Evolutionary conservation across 768 basidiomycete genomes (phyloP).

Genomic region (Guyanaporus albipodus): DNA sequence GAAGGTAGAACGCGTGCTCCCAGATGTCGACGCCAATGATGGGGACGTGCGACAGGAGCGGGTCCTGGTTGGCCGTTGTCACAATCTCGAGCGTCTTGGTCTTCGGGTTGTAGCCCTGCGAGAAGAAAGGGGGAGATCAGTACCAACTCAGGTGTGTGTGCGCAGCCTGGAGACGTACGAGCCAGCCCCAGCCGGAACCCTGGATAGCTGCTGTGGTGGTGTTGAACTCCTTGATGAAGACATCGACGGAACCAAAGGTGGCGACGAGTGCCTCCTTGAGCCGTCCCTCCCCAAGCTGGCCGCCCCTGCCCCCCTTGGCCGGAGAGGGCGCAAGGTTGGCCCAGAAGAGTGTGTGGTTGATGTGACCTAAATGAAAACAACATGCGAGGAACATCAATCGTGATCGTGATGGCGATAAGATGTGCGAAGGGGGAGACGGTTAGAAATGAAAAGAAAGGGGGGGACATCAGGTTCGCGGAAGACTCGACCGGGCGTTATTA

Average conservation of each 20-base stretch:
- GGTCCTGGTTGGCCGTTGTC: conserved; percentile 96
- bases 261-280: conserved; percentile 62
- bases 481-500: background rate
- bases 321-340: conserved; percentile 77
- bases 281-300: conserved; percentile 54
- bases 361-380: conserved; percentile 53
- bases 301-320: conserved; percentile 52
- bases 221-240: conserved; percentile 79
- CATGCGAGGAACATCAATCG: background rate
- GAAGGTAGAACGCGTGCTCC: conserved; percentile 96
- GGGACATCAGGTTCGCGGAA: no score
- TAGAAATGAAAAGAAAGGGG: background rate
- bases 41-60: conserved; percentile 68
- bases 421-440: background rate
- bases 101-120: conserved; percentile 68
- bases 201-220: conserved; percentile 81
- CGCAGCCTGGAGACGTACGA: no score
- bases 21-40: conserved; percentile 93
- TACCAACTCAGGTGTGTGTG: no score
- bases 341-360: conserved; percentile 97
- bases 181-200: conserved; percentile 96
- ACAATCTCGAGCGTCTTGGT: conserved; percentile 76
- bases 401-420: conserved; percentile 14
- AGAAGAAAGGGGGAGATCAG: no score
- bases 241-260: conserved; percentile 68